Evolutionary conservation across 352 stramenopile genomes (phyloP).

Genomic region (Globisporangium middletonii): DNA sequence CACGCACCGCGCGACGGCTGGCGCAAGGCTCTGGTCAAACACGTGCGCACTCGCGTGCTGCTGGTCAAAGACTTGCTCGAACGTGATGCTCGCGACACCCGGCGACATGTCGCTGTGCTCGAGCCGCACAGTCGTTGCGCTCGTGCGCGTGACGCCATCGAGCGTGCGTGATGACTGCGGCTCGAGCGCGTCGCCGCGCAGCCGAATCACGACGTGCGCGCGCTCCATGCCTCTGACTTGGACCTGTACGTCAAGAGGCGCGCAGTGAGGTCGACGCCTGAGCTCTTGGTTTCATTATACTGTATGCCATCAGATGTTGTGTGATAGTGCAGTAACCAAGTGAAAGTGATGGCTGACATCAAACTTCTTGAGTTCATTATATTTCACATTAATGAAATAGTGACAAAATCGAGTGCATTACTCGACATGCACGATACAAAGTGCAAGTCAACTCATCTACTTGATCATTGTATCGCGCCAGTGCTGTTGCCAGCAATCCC

Average conservation of each 20-base stretch:
- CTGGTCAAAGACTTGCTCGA: constrained; percentile 63
- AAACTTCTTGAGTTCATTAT: too few species aligned
- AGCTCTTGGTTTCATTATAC: too few species aligned
- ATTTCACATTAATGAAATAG: too few species aligned
- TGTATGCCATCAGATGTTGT: too few species aligned
- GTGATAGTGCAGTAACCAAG: too few species aligned
- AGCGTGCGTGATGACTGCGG: not conserved
- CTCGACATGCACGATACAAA: too few species aligned
- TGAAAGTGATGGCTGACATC: too few species aligned
- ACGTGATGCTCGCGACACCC: constrained; percentile 68
- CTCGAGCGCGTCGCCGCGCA: constrained; percentile 16
- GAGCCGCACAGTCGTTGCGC: constrained; percentile 51
- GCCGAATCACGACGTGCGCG: constrained; percentile 52
- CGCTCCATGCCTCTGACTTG: constrained; percentile 24
- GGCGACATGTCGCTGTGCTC: constrained; percentile 77
- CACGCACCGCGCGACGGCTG: constrained; percentile 17
- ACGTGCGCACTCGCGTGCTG: constrained; percentile 29
- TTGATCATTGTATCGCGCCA: too few species aligned
- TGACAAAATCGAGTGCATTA: too few species aligned
- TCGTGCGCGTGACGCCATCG: constrained; percentile 48
- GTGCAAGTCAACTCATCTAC: too few species aligned
- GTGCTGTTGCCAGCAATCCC: not conserved
- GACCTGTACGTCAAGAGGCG: too few species aligned
- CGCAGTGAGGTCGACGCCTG: too few species aligned
- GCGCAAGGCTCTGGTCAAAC: constrained; percentile 37